A percentile compares a stretch with the other conserved stretches of the same genome.
Evolutionary conservation across 176 grass and related monocot genomes (phyloP).

Genomic region (Sorghum bicolor): Sorghum_bicolor_NCBIv3 NC_012872.2:55879001-55879500

Average conservation of each 20-base stretch:
- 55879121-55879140: slow-evolving; percentile 67
- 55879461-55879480: slow-evolving; percentile 95
- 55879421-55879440: slow-evolving; percentile 87
- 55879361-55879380: slow-evolving; percentile 90
- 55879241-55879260: background rate
- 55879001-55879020: slow-evolving; percentile 40
- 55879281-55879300: slow-evolving; percentile 95
- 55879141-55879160: slow-evolving; percentile 62
- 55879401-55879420: slow-evolving; percentile 85
- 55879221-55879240: slow-evolving; percentile 2
- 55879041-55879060: background rate
- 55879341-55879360: slow-evolving; percentile 81
- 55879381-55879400: slow-evolving; percentile 84
- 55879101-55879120: slow-evolving; percentile 69
- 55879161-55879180: slow-evolving; percentile 64
- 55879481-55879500: slow-evolving; percentile 77
- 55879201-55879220: slow-evolving; percentile 23
- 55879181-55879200: slow-evolving; percentile 85
- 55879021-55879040: slow-evolving; percentile 28
- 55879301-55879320: slow-evolving; percentile 83
- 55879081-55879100: slow-evolving; percentile 59
- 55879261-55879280: slow-evolving; percentile 53
- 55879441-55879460: slow-evolving; percentile 96
- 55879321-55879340: slow-evolving; percentile 69
- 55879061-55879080: slow-evolving; percentile 15